These are phyloP conservation scores for Trichoderma aggressivum DNA, from an alignment of 2,329 filamentous ascomycete species.

Conservation along the genomic window DNA sequence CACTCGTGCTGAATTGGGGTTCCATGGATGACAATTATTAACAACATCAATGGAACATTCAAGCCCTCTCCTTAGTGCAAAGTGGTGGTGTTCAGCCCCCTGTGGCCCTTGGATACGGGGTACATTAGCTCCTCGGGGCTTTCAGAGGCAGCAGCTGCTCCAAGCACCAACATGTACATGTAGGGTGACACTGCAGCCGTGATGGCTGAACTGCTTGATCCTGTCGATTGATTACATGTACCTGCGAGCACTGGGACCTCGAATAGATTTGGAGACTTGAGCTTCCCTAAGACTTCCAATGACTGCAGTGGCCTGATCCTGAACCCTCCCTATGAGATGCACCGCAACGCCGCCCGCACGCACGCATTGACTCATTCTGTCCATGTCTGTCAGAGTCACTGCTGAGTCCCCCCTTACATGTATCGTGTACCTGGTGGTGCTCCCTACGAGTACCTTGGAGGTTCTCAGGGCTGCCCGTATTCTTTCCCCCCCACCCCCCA, in stretches of 20 bases:
- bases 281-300: neutral
- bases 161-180: neutral
- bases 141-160: neutral
- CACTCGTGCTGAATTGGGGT: neutral
- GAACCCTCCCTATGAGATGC: neutral
- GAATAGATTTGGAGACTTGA: neutral
- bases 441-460: neutral
- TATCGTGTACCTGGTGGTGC: neutral
- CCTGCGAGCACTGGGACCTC: neutral
- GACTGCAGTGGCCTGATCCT: neutral
- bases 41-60: neutral
- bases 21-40: neutral
- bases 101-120: neutral
- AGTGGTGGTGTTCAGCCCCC: neutral
- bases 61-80: neutral
- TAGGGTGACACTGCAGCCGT: constrained; percentile 4
- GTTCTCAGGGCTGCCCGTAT: neutral
- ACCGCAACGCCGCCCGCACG: neutral
- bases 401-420: neutral
- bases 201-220: neutral
- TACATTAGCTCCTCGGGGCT: constrained; percentile 10
- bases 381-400: neutral
- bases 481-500: neutral
- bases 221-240: neutral
- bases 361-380: neutral